phyloP scores from a whole-genome alignment of 1,139 yeast genomes.

The Saccharomyces hybrid region DNA sequence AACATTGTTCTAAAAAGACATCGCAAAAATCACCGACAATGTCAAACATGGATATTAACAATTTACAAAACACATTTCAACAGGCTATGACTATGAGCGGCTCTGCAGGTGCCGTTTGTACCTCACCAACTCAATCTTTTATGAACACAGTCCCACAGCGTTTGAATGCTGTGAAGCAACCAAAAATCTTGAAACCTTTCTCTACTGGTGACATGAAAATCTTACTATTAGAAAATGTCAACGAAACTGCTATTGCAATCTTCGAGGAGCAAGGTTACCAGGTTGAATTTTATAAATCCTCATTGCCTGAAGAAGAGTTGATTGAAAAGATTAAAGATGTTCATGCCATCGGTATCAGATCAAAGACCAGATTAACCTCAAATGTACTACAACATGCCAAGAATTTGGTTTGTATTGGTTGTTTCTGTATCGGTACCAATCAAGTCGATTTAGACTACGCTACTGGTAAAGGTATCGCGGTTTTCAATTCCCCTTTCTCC shows the following conservation, averaged over 20 bases:
- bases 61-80: slow-evolving; percentile 48
- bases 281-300: slow-evolving; percentile 86
- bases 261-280: slow-evolving; percentile 90
- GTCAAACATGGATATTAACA: slow-evolving; percentile 42
- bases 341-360: slow-evolving; percentile 96
- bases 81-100: slow-evolving; percentile 38
- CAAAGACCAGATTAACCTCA: slow-evolving; percentile 83
- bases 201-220: slow-evolving; percentile 71
- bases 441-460: slow-evolving; percentile 93
- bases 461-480: slow-evolving; percentile 89
- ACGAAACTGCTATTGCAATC: slow-evolving; percentile 81
- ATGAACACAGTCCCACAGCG: slow-evolving; percentile 34
- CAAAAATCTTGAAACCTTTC: slow-evolving; percentile 37
- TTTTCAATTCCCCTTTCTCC: slow-evolving; percentile 97
- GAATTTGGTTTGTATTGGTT: slow-evolving; percentile 85
- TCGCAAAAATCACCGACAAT: background rate
- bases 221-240: slow-evolving; percentile 83
- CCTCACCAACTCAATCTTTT: slow-evolving; percentile 43
- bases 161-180: slow-evolving; percentile 37
- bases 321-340: slow-evolving; percentile 90
- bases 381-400: slow-evolving; percentile 76
- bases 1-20: background rate
- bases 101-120: slow-evolving; percentile 66
- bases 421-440: slow-evolving; percentile 98
- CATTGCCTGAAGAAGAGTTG: slow-evolving; percentile 86